phyloP scores from a whole-genome alignment of 2,329 filamentous ascomycete species.

The Thielaviopsis ethacetica region DNA sequence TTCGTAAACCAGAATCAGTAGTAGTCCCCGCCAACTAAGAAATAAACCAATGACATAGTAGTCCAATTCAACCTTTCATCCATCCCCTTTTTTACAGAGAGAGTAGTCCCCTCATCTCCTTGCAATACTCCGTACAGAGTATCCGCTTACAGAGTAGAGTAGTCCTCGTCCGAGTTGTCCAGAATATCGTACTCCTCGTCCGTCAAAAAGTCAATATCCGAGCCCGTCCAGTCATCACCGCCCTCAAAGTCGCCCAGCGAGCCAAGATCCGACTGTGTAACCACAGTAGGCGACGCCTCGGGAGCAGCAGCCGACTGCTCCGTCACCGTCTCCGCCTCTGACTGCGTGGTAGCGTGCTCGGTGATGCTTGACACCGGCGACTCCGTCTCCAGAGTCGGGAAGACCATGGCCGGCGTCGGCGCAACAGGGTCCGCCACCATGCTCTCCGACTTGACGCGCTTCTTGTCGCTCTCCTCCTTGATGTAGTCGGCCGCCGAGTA shows the following conservation, averaged over 20 bases:
- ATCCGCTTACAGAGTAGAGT: conserved; percentile 32
- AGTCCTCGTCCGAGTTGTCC: conserved; percentile 86
- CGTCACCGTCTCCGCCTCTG: conserved; percentile 23
- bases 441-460: too few species aligned
- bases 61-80: too few species aligned
- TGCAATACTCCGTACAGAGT: too few species aligned
- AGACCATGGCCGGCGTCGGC: conserved; percentile 35
- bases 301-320: conserved; percentile 15
- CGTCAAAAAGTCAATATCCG: conserved; percentile 68
- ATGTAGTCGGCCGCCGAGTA: background rate
- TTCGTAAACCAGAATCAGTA: too few species aligned
- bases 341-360: background rate
- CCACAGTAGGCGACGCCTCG: background rate
- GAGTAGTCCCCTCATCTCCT: too few species aligned
- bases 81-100: too few species aligned
- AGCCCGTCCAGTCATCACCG: conserved; percentile 46
- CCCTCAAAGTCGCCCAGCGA: conserved; percentile 33
- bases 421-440: conserved; percentile 7
- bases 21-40: background rate
- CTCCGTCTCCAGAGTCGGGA: conserved; percentile 19
- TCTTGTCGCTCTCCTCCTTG: conserved; percentile 18
- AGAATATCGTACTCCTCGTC: conserved; percentile 98
- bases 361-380: background rate
- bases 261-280: conserved; percentile 16
- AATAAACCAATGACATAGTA: background rate